Percentiles rank a stretch among this genome's conserved stretches.
Evolutionary conservation across 306 rosid species (phyloP).

Genomic region (Lupinus albus): DNA sequence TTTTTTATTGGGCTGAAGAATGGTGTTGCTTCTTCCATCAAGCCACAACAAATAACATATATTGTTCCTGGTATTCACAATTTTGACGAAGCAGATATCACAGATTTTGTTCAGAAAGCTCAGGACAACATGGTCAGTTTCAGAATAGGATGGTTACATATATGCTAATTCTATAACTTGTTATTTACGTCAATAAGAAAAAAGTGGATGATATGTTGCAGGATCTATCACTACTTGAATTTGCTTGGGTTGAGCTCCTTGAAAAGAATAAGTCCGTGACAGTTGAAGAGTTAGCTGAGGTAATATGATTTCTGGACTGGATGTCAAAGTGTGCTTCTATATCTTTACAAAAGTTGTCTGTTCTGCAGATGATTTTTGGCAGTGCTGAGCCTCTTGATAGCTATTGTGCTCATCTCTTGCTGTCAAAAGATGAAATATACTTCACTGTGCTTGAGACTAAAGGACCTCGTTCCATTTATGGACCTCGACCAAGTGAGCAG

Average conservation of each 20-base stretch:
- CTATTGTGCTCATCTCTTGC: slow-evolving; percentile 84
- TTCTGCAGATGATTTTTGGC: slow-evolving; percentile 91
- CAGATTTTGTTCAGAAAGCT: slow-evolving; percentile 67
- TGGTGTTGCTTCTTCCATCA: slow-evolving; percentile 80
- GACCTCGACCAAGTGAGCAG: slow-evolving; percentile 84
- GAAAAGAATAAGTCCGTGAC: slow-evolving; percentile 81
- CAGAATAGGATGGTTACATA: slow-evolving; percentile 32
- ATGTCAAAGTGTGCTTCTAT: slow-evolving; percentile 32
- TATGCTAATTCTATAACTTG: slow-evolving; percentile 1
- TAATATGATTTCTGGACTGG: slow-evolving; percentile 41
- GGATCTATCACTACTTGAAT: slow-evolving; percentile 86
- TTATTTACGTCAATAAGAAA: slow-evolving; percentile 29
- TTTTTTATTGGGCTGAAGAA: slow-evolving; percentile 61
- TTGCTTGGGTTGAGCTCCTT: slow-evolving; percentile 95
- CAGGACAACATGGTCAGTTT: slow-evolving; percentile 75
- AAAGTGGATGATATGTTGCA: slow-evolving; percentile 48
- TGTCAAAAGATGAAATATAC: slow-evolving; percentile 88
- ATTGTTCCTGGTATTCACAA: slow-evolving; percentile 85
- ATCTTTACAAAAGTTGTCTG: slow-evolving; percentile 44
- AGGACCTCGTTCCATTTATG: slow-evolving; percentile 71
- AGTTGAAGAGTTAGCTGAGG: slow-evolving; percentile 88
- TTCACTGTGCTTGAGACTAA: slow-evolving; percentile 77
- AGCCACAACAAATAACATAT: slow-evolving; percentile 90
- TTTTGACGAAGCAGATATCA: slow-evolving; percentile 71
- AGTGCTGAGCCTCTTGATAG: slow-evolving; percentile 79